Percentiles rank a stretch among this genome's conserved stretches.
Evolutionary conservation across 108 stramenopile species (phyloP).

Genomic region (Pinguiococcus pyrenoidosus): DNA sequence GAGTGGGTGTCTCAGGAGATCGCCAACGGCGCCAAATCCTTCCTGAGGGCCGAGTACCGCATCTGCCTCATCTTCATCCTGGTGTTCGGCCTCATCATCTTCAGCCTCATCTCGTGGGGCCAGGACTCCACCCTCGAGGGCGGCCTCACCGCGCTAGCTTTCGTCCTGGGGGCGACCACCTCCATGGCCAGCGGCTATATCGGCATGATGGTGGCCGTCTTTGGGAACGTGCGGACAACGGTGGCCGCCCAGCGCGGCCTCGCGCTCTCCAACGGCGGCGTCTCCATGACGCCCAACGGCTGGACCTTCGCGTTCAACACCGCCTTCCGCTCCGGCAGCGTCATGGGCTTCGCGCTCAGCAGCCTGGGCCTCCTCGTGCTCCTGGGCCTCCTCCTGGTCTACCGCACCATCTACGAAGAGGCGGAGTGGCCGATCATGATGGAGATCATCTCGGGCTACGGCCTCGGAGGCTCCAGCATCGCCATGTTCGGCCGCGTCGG

Average conservation of each 20-base stretch:
- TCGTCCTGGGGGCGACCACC: slow-evolving; percentile 78
- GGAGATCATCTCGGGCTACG: slow-evolving; percentile 85
- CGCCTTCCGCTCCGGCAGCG: slow-evolving; percentile 92
- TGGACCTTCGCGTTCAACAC: slow-evolving; percentile 80
- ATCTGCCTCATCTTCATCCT: slow-evolving; percentile 80
- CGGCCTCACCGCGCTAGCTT: slow-evolving; percentile 69
- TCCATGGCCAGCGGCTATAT: slow-evolving; percentile 68
- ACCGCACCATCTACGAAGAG: slow-evolving; percentile 34
- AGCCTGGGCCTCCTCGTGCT: slow-evolving; percentile 79
- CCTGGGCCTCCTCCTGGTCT: slow-evolving; percentile 57
- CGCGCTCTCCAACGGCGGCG: no score
- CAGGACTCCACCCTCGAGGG: slow-evolving; percentile 37
- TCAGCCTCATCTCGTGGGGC: slow-evolving; percentile 71
- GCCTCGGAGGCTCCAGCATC: slow-evolving; percentile 89
- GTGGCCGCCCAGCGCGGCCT: slow-evolving; percentile 51
- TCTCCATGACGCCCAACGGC: slow-evolving; percentile 16
- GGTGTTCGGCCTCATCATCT: slow-evolving; percentile 59
- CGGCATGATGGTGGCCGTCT: slow-evolving; percentile 96
- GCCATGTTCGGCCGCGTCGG: slow-evolving; percentile 99
- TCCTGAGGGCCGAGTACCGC: slow-evolving; percentile 80
- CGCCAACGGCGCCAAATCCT: slow-evolving; percentile 83
- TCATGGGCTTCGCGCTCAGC: slow-evolving; percentile 93
- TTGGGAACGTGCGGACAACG: slow-evolving; percentile 89
- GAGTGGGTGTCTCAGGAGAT: slow-evolving; percentile 88
- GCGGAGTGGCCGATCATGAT: slow-evolving; percentile 77